Conservation (phyloP, 2,329 filamentous ascomycete species). For the Pseudocercospora cruenta region DNA sequence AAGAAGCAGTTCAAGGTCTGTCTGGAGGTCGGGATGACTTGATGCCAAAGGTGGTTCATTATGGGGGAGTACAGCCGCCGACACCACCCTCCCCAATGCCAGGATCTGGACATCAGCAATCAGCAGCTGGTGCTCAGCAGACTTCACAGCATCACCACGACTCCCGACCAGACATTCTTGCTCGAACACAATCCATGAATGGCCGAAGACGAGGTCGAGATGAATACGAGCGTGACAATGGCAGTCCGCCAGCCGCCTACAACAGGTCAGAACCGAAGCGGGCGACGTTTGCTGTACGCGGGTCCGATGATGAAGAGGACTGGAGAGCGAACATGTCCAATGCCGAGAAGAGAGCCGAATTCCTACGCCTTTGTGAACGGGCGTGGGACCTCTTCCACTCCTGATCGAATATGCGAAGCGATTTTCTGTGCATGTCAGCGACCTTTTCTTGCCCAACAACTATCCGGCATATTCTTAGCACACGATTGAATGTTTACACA, state of each 20-base stretch:
- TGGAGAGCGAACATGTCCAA: conserved; percentile 79
- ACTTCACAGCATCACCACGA: conserved; percentile 36
- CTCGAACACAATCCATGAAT: conserved; percentile 55
- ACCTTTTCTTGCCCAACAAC: neutral
- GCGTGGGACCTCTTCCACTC: conserved; percentile 99
- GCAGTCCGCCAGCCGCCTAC: conserved; percentile 68
- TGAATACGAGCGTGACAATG: conserved; percentile 88
- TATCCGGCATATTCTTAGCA: conserved; percentile 14
- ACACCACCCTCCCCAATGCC: conserved; percentile 82
- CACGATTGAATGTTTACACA: conserved; percentile 9
- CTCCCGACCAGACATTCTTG: conserved; percentile 36
- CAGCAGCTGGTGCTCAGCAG: conserved; percentile 29
- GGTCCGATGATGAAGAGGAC: conserved; percentile 33
- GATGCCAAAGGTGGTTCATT: conserved; percentile 91
- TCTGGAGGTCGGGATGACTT: conserved; percentile 91
- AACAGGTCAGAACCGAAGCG: conserved; percentile 67
- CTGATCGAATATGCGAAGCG: conserved; percentile 44
- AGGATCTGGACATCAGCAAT: conserved; percentile 24
- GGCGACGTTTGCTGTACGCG: conserved; percentile 38
- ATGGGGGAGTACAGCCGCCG: conserved; percentile 86
- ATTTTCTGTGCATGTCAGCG: conserved; percentile 5
- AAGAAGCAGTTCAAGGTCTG: conserved; percentile 89
- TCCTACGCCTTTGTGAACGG: conserved; percentile 79
- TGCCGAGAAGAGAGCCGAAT: conserved; percentile 90
- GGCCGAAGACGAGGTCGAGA: conserved; percentile 76